Base-by-base conservation (phyloP, 495 filamentous ascomycete species). In the Hypoxylon lienhwacheense region DNA sequence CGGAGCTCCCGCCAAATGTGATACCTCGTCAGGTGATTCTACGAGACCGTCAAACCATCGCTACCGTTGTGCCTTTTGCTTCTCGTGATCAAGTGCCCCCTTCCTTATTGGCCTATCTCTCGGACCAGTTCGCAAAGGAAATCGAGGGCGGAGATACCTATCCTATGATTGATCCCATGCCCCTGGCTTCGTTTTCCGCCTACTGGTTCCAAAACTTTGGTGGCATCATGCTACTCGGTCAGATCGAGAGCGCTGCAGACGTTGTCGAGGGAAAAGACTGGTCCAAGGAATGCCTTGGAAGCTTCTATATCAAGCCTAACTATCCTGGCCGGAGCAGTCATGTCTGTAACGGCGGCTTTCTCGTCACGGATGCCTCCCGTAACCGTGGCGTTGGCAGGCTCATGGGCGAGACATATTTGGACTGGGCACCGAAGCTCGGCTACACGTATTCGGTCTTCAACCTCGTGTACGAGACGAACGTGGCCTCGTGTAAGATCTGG, bases 381-480 rank as follows among this genome's bases (percentile, higher is more conserved):
- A 95, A 95, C 69, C 83, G 85, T 47, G 93, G 93, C 61, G 92
- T 93, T 6, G 93, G 93, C 45, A 84, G 89, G 17, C 71, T 95
- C 58, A 92, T 98, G 89, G 93, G 93, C 28, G 92, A 98, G 72
- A 80, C 80, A 29, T 97, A 96, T 69, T 73, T 98, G 16, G 91
- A 97, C 45, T 98, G 90, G 89, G 91, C 95, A 12, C 90, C 91
- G 28, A 87, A 85, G 68, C 77, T 97, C 75, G 93, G 93, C 14
- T 98, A 96, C 68, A 89, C 86, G 25, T 97, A 97, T 75, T 90
- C 88, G 7, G 90, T 98, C 26, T 98, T 98, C 79, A 97, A 98
- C 69, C 81, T 98, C 25, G 92, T 98, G 11, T 98, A 96, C 71
- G 93, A 97, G 76, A 97, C 88, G 53, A 97, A 98, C 69, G 85